These are phyloP conservation scores for Chaetomium sp. DNA, from an alignment of 2,329 filamentous ascomycete species.

Conservation along the genomic window DNA sequence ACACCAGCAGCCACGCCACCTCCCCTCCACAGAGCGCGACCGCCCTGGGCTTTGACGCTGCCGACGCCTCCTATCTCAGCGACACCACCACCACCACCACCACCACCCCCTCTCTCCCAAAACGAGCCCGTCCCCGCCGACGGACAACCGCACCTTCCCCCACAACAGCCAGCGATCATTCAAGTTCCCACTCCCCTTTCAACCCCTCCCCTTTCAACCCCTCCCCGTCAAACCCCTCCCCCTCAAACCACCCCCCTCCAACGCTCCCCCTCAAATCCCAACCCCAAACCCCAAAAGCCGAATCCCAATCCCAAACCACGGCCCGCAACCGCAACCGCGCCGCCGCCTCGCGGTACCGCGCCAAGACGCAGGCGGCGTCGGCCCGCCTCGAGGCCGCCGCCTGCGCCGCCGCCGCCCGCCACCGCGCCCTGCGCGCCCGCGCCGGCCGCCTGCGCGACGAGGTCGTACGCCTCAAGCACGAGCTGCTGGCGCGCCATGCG, in stretches of 20 bases:
- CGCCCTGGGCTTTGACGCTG: background rate
- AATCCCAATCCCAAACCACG: background rate
- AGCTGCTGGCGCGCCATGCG: constrained; percentile 37
- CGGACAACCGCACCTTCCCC: background rate
- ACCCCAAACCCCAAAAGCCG: background rate
- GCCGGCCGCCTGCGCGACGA: constrained; percentile 36
- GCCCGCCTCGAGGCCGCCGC: constrained; percentile 36
- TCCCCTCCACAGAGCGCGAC: background rate
- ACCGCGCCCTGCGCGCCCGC: constrained; percentile 29
- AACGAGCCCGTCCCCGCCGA: background rate
- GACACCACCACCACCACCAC: background rate
- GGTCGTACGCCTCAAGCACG: constrained; percentile 38
- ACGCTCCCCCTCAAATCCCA: background rate
- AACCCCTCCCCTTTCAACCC: too few species aligned
- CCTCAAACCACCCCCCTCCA: too few species aligned
- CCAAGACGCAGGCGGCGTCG: constrained; percentile 37
- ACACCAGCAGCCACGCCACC: background rate
- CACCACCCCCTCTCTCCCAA: background rate
- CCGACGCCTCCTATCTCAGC: background rate
- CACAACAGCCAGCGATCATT: too few species aligned
- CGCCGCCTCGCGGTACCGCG: constrained; percentile 39
- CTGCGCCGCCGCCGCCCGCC: constrained; percentile 25
- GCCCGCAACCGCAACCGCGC: constrained; percentile 34
- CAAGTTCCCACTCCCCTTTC: too few species aligned
- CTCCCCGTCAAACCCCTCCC: too few species aligned